Evolutionary conservation across 140 eudicot species (phyloP), one percentile per base, ranked within the genome.

Genomic region (Flaveria floridana): DNA sequence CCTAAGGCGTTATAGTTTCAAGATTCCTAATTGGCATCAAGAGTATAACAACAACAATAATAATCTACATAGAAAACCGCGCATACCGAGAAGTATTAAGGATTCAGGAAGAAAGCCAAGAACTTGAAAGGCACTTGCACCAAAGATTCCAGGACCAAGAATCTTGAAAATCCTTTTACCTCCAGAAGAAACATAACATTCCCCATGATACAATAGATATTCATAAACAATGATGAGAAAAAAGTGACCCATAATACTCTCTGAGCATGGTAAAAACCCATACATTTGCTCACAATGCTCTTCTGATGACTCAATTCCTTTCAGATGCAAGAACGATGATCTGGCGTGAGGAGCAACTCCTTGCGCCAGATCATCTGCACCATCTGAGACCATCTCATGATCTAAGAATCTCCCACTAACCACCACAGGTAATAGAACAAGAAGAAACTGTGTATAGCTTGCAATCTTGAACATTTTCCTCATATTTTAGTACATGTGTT

Each of bases 71-170:
- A 59, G 23, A 56, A 28, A 51, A 65, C 13, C 71, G 58, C 13
- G 57, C 41, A 46, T 85, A 83, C 93, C 88, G 0, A 87, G 90
- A 79, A 89, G 89, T 62, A 84, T 81, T n/a, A 86, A 76, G 34
- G 85, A 76, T 55, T 87, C 86, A 0, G 93, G 89, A 70, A 85
- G 83, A 68, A 66, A 78, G 4, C 85, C 86, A 65, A 87, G 83
- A 57, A 87, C 74, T 53, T 85, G 90, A 69, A 88, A 85, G 26
- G 87, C 84, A 78, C 87, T 85, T 13, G 86, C 90, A 58, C 95
- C 90, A 12, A 88, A 85, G 30, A 88, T 58, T 7, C 95, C 90
- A 9, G 95, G 87, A 50, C 95, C 95, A 73, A 88, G 84, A 75
- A 88, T 88, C 82, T 79, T 81, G 84, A 88, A 85, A 42, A 85